phyloP scores from a whole-genome alignment of 1,139 yeast genomes.

The Zygoascus hellenicus region DNA sequence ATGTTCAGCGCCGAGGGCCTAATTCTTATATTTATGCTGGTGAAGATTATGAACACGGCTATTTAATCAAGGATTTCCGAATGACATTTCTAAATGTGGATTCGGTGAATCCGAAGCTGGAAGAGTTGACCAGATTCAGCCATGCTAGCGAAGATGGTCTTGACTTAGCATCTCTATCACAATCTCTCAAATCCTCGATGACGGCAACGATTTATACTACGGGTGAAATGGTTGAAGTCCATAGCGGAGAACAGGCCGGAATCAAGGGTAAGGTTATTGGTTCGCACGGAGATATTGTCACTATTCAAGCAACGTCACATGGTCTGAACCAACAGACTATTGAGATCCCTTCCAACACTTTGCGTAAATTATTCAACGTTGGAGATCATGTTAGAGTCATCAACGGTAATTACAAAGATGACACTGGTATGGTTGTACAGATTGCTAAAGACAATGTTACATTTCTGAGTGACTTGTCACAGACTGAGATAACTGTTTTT shows the following conservation, averaged over 20 bases:
- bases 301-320: conserved; percentile 49
- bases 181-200: conserved; percentile 63
- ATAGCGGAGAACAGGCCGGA: conserved; percentile 90
- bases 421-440: conserved; percentile 88
- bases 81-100: conserved; percentile 76
- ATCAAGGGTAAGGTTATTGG: conserved; percentile 74
- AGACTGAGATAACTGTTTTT: conserved; percentile 83
- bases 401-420: conserved; percentile 87
- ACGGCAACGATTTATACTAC: conserved; percentile 70
- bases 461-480: conserved; percentile 81
- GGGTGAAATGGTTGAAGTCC: conserved; percentile 89
- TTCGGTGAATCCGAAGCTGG: conserved; percentile 79
- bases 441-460: conserved; percentile 82
- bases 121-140: conserved; percentile 80
- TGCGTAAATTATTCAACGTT: conserved; percentile 77
- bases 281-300: conserved; percentile 61
- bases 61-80: conserved; percentile 77
- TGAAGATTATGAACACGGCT: conserved; percentile 89
- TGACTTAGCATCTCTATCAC: conserved; percentile 80
- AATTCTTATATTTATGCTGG: conserved; percentile 70
- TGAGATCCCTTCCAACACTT: conserved; percentile 71
- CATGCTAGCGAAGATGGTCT: conserved; percentile 70
- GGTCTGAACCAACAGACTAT: conserved; percentile 46
- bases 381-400: conserved; percentile 96
- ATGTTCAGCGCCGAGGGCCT: conserved; percentile 64